Evolutionary conservation across 257 asterid genomes (phyloP).

Genomic region (Asclepias syriaca): DNA sequence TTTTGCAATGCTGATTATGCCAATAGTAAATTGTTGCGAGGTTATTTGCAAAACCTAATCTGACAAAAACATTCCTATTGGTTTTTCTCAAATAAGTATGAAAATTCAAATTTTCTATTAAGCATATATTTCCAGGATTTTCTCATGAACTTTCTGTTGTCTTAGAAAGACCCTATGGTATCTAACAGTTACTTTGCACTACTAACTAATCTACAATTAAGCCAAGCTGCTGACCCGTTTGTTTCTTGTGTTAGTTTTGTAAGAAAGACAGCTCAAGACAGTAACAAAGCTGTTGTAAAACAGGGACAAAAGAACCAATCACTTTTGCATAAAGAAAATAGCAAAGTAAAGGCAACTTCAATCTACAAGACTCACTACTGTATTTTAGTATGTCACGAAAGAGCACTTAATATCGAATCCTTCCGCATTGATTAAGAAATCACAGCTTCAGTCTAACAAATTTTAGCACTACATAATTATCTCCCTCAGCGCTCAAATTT

Average conservation of each 20-base stretch:
- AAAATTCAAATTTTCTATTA: not conserved
- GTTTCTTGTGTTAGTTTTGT: not conserved
- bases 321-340: not conserved
- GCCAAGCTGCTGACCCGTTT: not conserved
- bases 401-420: not conserved
- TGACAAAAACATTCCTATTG: not conserved
- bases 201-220: too few species aligned
- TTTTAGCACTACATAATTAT: not conserved
- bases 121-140: not conserved
- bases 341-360: not conserved
- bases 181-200: too few species aligned
- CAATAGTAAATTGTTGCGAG: not conserved
- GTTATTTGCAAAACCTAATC: not conserved
- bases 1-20: not conserved
- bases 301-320: not conserved
- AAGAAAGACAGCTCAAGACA: not conserved
- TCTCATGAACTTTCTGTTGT: not conserved
- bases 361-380: not conserved
- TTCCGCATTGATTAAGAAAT: not conserved
- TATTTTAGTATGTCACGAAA: not conserved
- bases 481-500: not conserved
- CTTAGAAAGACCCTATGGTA: too few species aligned
- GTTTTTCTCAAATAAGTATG: not conserved
- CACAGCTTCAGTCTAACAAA: not conserved
- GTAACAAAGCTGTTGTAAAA: not conserved